These are phyloP conservation scores for Candida incommunis DNA, from an alignment of 805 yeast genomes.

Conservation along the genomic window DNA sequence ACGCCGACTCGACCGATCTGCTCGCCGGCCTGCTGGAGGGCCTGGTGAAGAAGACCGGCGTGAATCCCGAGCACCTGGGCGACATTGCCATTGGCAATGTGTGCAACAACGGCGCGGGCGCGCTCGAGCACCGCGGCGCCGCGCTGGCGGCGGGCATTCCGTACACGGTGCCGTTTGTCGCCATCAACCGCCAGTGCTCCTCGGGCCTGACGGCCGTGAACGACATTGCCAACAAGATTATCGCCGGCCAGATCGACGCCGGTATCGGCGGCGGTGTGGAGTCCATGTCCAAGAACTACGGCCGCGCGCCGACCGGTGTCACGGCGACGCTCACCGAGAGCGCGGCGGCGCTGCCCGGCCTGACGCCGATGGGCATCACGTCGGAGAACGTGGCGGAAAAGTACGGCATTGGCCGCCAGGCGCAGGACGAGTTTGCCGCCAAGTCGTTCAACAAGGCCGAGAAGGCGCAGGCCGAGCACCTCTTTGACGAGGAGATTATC, in stretches of 20 bases:
- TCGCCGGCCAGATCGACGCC: slow-evolving; percentile 74
- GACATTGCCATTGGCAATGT: slow-evolving; percentile 90
- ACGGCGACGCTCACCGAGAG: slow-evolving; percentile 27
- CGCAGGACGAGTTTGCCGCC: slow-evolving; percentile 86
- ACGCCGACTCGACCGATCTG: slow-evolving; percentile 67
- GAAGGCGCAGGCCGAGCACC: slow-evolving; percentile 51
- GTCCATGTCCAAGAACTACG: slow-evolving; percentile 83
- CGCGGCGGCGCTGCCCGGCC: slow-evolving; percentile 51
- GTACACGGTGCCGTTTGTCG: slow-evolving; percentile 58
- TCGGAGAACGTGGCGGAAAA: slow-evolving; percentile 76
- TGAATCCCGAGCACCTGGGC: slow-evolving; percentile 49
- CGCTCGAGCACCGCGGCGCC: slow-evolving; percentile 89
- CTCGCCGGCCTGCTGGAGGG: slow-evolving; percentile 50
- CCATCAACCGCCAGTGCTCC: slow-evolving; percentile 89
- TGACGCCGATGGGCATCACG: slow-evolving; percentile 93
- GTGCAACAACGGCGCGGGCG: slow-evolving; percentile 85
- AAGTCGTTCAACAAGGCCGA: slow-evolving; percentile 75
- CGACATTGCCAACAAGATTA: slow-evolving; percentile 80
- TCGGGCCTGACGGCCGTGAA: slow-evolving; percentile 85
- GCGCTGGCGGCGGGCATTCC: slow-evolving; percentile 86
- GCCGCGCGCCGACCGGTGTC: slow-evolving; percentile 19
- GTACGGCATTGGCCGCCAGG: slow-evolving; percentile 48
- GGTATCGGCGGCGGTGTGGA: slow-evolving; percentile 92
- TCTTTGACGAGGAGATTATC: slow-evolving; percentile 79
- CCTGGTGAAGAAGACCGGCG: slow-evolving; percentile 37